Evolutionary conservation across 768 basidiomycete genomes (phyloP), one percentile per base, ranked within the genome.

Genomic region (Pleurotus djamor): DNA sequence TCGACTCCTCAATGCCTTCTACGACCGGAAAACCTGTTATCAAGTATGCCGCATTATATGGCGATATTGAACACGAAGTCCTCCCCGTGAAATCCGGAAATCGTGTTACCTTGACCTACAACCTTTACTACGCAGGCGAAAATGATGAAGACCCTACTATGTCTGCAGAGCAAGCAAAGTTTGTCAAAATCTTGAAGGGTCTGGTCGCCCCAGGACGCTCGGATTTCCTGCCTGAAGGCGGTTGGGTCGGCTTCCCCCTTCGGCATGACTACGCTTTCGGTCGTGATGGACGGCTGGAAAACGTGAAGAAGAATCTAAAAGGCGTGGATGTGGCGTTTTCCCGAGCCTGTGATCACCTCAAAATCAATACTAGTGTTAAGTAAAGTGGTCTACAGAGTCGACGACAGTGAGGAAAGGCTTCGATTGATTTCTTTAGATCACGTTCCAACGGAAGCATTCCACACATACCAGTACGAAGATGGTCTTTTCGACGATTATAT

Each of bases 1-100:
- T 77, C 81, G 59, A 75, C 79, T 6, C 65, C 71, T 5, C 67
- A n/a, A 55, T 64, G 1, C 51, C 59, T 6, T 45, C 57, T 17
- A 43, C 60, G 49, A 83, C 92, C 69, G 88, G 88, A 4, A 86
- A 89, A 58, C 79, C 90, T 38, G 88, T 90, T 75, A 84, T 72
- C 13, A 71, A 67, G 9, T 75, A 72, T 13, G 68, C 72, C 41
- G 74, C 71, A 12, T 74, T 74, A 60, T 74, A 66, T 58, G 73
- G 73, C 63, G 76, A 78, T 59, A 71, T 79, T 52, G 76, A 76
- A 54, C 76, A 79, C 45, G 76, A 78, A 64, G 76, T 79, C 21
- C 17, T 63, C 1, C 62, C 64, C 7, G 74, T 79, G 6, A 63
- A 56, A 0, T 70, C 74, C 0, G 78, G 79, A 0, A 62, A 76